Percentiles rank a stretch among this genome's conserved stretches.
phyloP scores from a whole-genome alignment of 2,329 filamentous ascomycete species.

The Fulvia fulva region DNA sequence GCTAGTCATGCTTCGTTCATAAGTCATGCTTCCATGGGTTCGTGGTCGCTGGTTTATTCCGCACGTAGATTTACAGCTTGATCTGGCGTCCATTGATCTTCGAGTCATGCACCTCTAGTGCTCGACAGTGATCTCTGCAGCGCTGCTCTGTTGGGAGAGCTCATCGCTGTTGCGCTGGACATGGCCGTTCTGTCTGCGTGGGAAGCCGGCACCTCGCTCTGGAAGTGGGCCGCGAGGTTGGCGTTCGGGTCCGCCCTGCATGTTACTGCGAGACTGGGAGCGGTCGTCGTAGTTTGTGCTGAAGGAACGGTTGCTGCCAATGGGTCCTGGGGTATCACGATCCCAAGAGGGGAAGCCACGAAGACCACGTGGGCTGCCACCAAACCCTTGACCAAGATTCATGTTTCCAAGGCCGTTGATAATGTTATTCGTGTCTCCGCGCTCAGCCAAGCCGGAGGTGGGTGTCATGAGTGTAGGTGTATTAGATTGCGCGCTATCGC shows the following conservation, averaged over 20 bases:
- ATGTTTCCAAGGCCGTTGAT: slow-evolving; percentile 62
- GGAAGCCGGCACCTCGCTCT: slow-evolving; percentile 57
- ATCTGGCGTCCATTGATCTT: background rate
- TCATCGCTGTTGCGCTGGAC: slow-evolving; percentile 61
- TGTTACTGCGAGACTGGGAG: slow-evolving; percentile 44
- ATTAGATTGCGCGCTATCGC: slow-evolving; percentile 56
- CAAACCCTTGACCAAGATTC: slow-evolving; percentile 52
- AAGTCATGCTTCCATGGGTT: slow-evolving; percentile 19
- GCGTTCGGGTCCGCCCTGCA: slow-evolving; percentile 49
- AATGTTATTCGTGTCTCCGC: slow-evolving; percentile 41
- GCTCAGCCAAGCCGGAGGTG: slow-evolving; percentile 37
- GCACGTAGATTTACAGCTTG: background rate
- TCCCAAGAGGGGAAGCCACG: slow-evolving; percentile 61
- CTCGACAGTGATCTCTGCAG: slow-evolving; percentile 62
- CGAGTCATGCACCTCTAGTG: slow-evolving; percentile 36
- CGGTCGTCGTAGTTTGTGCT: slow-evolving; percentile 56
- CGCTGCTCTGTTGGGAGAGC: slow-evolving; percentile 54
- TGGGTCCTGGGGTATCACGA: slow-evolving; percentile 55
- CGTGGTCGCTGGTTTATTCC: background rate
- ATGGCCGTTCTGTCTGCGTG: slow-evolving; percentile 58
- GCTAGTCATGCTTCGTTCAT: slow-evolving; percentile 15
- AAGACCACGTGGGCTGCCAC: slow-evolving; percentile 55
- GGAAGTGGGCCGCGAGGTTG: slow-evolving; percentile 60
- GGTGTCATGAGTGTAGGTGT: slow-evolving; percentile 63
- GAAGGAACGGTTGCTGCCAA: slow-evolving; percentile 62